phyloP scores from a whole-genome alignment of 768 basidiomycete genomes.

The Scleroderma citrinum region DNA sequence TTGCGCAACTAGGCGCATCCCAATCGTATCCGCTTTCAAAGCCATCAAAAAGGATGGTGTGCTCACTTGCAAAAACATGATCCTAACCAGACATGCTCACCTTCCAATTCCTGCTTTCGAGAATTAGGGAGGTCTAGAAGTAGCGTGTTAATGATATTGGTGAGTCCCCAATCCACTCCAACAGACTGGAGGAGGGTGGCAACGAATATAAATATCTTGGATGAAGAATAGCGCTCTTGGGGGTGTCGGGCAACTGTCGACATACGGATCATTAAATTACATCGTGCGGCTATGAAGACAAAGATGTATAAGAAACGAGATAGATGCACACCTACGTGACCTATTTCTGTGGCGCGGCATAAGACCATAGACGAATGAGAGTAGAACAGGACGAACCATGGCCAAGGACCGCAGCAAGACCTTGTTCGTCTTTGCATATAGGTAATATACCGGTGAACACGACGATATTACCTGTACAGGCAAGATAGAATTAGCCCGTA shows the following conservation, averaged over 20 bases:
- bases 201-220: slow-evolving; percentile 37
- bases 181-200: slow-evolving; percentile 38
- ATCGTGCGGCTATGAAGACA: no score
- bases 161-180: slow-evolving; percentile 53
- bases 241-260: slow-evolving; percentile 48
- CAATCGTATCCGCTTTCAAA: slow-evolving; percentile 74
- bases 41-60: background rate
- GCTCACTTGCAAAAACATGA: no score
- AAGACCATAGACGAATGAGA: background rate
- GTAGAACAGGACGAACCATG: slow-evolving; percentile 49
- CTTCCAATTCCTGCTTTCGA: slow-evolving; percentile 76
- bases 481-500: background rate
- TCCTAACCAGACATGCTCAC: slow-evolving; percentile 31
- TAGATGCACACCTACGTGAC: slow-evolving; percentile 53
- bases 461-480: slow-evolving; percentile 56
- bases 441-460: slow-evolving; percentile 90
- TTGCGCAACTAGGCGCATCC: slow-evolving; percentile 68
- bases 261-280: slow-evolving; percentile 19
- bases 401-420: slow-evolving; percentile 76
- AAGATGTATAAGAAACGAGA: background rate
- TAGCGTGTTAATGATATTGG: slow-evolving; percentile 40
- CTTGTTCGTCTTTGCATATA: slow-evolving; percentile 69
- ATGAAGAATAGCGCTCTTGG: slow-evolving; percentile 40
- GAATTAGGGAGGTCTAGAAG: slow-evolving; percentile 78
- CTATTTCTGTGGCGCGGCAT: slow-evolving; percentile 52